These are phyloP conservation scores for Arabidopsis arenosa DNA, from an alignment of 345 rosid species.

Conservation along the genomic window DNA sequence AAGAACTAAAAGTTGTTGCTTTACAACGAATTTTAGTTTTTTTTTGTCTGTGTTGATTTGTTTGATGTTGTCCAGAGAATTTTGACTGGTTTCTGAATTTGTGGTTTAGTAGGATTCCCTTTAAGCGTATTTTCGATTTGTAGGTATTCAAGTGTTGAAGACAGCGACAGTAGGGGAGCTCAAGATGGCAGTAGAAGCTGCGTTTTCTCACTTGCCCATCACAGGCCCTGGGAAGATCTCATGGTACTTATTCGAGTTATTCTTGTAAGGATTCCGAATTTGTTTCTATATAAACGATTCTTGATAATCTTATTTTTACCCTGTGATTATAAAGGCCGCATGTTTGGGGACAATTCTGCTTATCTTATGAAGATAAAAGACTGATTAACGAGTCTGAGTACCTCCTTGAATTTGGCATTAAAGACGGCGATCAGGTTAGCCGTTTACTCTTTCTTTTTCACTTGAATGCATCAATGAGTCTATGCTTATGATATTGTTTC, in stretches of 20 bases:
- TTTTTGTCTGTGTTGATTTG: not conserved
- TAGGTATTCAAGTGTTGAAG: conserved; percentile 68
- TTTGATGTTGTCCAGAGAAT: not conserved
- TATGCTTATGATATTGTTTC: conserved; percentile 23
- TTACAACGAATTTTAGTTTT: not conserved
- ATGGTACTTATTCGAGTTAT: conserved; percentile 55
- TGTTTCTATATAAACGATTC: not conserved
- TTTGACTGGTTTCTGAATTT: not conserved
- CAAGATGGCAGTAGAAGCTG: conserved; percentile 80
- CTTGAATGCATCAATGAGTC: conserved; percentile 1
- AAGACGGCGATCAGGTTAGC: conserved; percentile 80
- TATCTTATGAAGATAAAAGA: conserved; percentile 62
- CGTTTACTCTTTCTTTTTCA: not conserved
- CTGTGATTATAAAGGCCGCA: conserved; percentile 66
- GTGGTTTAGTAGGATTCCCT: not conserved
- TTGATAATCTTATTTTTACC: not conserved
- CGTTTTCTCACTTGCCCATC: conserved; percentile 64
- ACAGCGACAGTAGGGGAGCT: conserved; percentile 70
- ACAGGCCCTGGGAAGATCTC: conserved; percentile 73
- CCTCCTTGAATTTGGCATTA: conserved; percentile 66
- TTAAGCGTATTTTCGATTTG: not conserved
- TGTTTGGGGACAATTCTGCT: conserved; percentile 89
- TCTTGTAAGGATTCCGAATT: not conserved
- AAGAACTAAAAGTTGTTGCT: not conserved
- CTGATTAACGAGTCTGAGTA: conserved; percentile 57